Evolutionary conservation across 768 basidiomycete species (phyloP).

Genomic region (Leccinum rimulosum): DNA sequence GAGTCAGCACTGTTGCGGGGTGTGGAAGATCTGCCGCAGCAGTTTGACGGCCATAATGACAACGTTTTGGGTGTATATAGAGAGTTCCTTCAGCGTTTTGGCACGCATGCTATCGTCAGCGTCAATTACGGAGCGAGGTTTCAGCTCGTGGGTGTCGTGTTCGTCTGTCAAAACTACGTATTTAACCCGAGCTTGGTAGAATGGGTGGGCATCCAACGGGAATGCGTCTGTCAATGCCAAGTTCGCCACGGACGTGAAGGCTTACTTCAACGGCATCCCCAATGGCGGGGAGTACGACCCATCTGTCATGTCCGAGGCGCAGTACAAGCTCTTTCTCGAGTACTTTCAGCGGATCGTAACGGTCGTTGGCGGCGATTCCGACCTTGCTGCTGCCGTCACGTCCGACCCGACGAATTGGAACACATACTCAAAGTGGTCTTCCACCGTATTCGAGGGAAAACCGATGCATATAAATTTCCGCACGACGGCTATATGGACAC

Average conservation of each 20-base stretch:
- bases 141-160: not conserved
- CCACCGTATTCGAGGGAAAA: not conserved
- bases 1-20: not conserved
- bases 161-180: not conserved
- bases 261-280: conserved; percentile 4
- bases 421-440: not conserved
- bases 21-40: conserved; percentile 1
- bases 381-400: not conserved
- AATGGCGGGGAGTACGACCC: conserved; percentile 3
- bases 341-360: conserved; percentile 8
- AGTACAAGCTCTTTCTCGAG: conserved; percentile 6
- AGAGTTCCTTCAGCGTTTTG: conserved; percentile 1
- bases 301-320: conserved; percentile 2
- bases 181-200: not conserved
- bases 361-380: not conserved
- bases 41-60: not conserved
- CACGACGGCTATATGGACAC: conserved; percentile 3
- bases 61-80: not conserved
- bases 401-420: not conserved
- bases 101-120: conserved; percentile 1
- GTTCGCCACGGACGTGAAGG: conserved; percentile 3
- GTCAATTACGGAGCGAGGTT: conserved; percentile 5
- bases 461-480: conserved; percentile 2
- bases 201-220: conserved; percentile 2
- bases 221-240: not conserved